Percentiles rank a stretch among this genome's conserved stretches.
Evolutionary conservation across 1,284 basidiomycete species (phyloP).

Genomic region (Malassezia slooffiae): DNA sequence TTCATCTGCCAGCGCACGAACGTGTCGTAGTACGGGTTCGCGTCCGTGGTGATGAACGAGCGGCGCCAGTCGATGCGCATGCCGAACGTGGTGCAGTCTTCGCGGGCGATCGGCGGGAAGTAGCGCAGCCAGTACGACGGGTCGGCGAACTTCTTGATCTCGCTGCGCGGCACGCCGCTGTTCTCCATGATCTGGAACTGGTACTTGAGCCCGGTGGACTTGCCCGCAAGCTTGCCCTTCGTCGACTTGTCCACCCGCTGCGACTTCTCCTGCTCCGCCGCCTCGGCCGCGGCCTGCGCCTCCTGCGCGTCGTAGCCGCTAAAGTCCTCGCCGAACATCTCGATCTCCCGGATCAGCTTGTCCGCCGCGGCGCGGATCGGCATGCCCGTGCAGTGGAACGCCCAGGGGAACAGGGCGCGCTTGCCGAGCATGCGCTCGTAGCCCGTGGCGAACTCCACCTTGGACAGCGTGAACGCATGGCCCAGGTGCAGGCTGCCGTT

Average conservation of each 20-base stretch:
- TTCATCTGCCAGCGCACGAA: constrained; percentile 99
- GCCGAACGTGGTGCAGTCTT: constrained; percentile 74
- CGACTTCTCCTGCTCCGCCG: constrained; percentile 11
- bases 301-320: constrained; percentile 57
- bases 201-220: constrained; percentile 85
- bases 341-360: constrained; percentile 94
- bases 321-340: constrained; percentile 85
- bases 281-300: constrained; percentile 15
- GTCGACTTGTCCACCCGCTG: constrained; percentile 59
- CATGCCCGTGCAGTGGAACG: constrained; percentile 91
- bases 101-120: constrained; percentile 86
- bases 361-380: constrained; percentile 96
- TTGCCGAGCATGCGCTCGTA: constrained; percentile 93
- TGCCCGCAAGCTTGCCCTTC: constrained; percentile 89
- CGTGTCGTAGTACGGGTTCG: constrained; percentile 92
- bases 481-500: constrained; percentile 94
- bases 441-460: constrained; percentile 92
- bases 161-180: constrained; percentile 62
- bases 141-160: constrained; percentile 94
- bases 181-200: constrained; percentile 99
- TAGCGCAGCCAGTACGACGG: constrained; percentile 81
- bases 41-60: constrained; percentile 84
- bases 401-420: constrained; percentile 84
- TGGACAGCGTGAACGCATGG: constrained; percentile 95
- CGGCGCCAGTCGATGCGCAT: constrained; percentile 96